Evolutionary conservation across 2,329 filamentous ascomycete species (phyloP), one percentile per base, ranked within the genome.

Genomic region (Aphanoascus verrucosus): DNA sequence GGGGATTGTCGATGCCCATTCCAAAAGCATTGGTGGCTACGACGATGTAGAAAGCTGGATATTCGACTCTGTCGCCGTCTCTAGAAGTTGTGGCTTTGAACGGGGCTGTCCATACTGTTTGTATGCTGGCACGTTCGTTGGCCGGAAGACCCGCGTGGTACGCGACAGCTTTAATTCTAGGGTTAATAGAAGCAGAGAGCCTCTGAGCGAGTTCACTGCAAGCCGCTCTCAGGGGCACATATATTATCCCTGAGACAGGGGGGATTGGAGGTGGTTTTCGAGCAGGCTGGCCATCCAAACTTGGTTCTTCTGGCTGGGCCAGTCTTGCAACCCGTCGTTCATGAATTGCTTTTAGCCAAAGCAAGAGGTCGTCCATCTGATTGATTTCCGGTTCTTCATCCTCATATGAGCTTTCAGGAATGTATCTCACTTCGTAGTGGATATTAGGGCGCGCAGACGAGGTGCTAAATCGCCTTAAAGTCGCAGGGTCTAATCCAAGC

Each of bases 1-100:
- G 85, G 50, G 93, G 83, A 68, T 96, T 96, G 69, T 97, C 90
- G 59, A 97, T 96, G 23, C 91, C 91, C 91, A 97, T 97, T 1
- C 91, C 91, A 63, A 97, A 97, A 0, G 91, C 91, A 1, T 88
- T 97, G 0, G 91, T 97, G 1, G 91, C 91, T 28, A 96, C 89
- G 56, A 97, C 91, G 47, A 97, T 82, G 66, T 93, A 89, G 70
- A 93, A 95, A 1, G 85, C 85, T 23, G 79, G 76, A 65, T 58
- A 50, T 19, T 60, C 58, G 12, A 61, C 57, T 32, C 59, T 49
- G 44, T 56, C 40, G 8, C 50, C 20, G 14, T 48, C 48, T 53
- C 34, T 51, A 23, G 44, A 50, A 19, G 47, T 20, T 44, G 17
- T 17, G 51, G 41, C 46, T 41, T 51, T 59, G 38, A 53, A 41